A percentile compares a stretch with the other conserved stretches of the same genome.
Evolutionary conservation across 306 rosid species (phyloP).

Genomic region (Cyamopsis tetragonoloba): DNA sequence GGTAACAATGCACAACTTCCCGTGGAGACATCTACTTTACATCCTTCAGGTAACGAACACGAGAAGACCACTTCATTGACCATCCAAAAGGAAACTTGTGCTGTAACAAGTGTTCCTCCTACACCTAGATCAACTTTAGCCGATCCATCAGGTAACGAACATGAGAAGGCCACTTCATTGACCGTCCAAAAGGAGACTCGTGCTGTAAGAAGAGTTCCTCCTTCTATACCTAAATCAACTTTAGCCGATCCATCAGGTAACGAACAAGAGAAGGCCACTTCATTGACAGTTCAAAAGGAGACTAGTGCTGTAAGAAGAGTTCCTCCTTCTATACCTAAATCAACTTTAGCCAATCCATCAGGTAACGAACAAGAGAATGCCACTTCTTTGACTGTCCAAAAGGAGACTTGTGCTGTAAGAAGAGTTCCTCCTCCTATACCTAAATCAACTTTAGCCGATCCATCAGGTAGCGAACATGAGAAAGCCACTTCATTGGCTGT

Average conservation of each 20-base stretch:
- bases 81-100: conserved; percentile 23
- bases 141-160: conserved; percentile 36
- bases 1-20: conserved; percentile 31
- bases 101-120: conserved; percentile 30
- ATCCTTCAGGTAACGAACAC: conserved; percentile 35
- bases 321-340: too few relatives aligned
- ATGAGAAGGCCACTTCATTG: conserved; percentile 27
- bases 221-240: too few relatives aligned
- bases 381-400: conserved; percentile 15
- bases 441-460: too few relatives aligned
- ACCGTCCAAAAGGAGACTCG: conserved; percentile 26
- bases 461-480: too few relatives aligned
- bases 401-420: conserved; percentile 24
- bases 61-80: conserved; percentile 27
- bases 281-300: conserved; percentile 25
- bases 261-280: conserved; percentile 36
- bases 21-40: conserved; percentile 20
- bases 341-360: too few relatives aligned
- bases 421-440: conserved; percentile 34
- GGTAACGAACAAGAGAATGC: conserved; percentile 37
- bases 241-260: conserved; percentile 27
- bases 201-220: conserved; percentile 29
- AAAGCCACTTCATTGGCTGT: too few relatives aligned
- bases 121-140: too few relatives aligned
- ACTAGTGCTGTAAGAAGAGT: conserved; percentile 24